A percentile compares a stretch with the other conserved stretches of the same genome.
Evolutionary conservation across 805 yeast species (phyloP).

Genomic region (Wickerhamomyces pijperi): DNA sequence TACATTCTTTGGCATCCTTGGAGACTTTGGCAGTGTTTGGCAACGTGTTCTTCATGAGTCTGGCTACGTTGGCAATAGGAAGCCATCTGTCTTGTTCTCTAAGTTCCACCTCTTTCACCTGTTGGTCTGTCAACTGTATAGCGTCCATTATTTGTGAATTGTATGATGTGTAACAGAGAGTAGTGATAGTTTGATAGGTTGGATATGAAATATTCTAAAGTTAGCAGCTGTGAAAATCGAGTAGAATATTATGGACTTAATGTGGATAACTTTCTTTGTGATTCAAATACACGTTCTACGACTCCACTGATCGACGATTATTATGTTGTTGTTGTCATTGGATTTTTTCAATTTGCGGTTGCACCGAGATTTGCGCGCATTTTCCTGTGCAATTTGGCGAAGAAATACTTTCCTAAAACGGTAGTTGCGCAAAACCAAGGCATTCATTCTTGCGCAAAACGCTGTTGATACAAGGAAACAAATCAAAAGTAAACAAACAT

Average conservation of each 20-base stretch:
- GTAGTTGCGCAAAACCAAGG: too few relatives aligned
- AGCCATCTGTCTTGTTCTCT: conserved; percentile 78
- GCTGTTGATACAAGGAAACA: too few relatives aligned
- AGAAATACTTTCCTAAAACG: too few relatives aligned
- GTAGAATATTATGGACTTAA: not conserved
- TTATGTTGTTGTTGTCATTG: not conserved
- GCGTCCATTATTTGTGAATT: not conserved
- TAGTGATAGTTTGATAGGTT: not conserved
- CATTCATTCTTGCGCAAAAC: too few relatives aligned
- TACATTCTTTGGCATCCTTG: conserved; percentile 72
- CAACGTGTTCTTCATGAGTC: conserved; percentile 67
- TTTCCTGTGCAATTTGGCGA: too few relatives aligned
- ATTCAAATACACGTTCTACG: not conserved
- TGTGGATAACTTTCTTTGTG: not conserved
- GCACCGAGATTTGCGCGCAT: too few relatives aligned
- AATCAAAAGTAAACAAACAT: too few relatives aligned
- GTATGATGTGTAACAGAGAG: too few relatives aligned
- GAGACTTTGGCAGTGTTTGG: conserved; percentile 69
- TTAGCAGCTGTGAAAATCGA: too few relatives aligned
- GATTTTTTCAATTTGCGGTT: too few relatives aligned
- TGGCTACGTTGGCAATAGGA: conserved; percentile 72
- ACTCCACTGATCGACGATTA: not conserved
- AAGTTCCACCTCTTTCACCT: conserved; percentile 32
- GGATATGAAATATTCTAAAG: not conserved
- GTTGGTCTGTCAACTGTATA: conserved; percentile 12